Evolutionary conservation across 116 monocot species (phyloP), one percentile per base, ranked within the genome.

Genomic region (Posidonia oceanica): DNA sequence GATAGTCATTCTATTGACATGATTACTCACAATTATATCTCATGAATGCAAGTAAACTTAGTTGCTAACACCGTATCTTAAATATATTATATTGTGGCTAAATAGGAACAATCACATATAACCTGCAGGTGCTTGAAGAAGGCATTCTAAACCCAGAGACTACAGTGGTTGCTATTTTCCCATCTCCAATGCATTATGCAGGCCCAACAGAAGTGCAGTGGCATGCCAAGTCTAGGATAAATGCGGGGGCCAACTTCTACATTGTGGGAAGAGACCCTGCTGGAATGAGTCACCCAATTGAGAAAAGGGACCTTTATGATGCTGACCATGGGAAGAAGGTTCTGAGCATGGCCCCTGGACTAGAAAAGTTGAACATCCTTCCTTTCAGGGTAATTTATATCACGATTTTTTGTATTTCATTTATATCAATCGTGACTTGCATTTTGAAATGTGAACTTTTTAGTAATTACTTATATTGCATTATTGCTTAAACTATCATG

Each of bases 141-240:
- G 98, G 93, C 63, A 75, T 98, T 63, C 84, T 98, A 57, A 93
- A 98, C 58, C 93, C 98, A 52, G 79, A 86, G 67, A 98, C 98
- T 42, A 98, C 93, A 10, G 80, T 92, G 23, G 93, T 93, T 39
- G 61, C 93, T 52, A 98, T 98, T 67, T 98, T 98, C 63, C 98
- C 98, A 63, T 98, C 98, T 2, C 98, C 98, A 1, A 98, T 98
- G 98, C 90, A 98, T 78, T 98, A 98, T 75, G 98, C 98, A 1
- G 98, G 98, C 4, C 97, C 97, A 70, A 97, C 97, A 42, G 97
- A 98, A 81, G 98, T 93, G 18, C 98, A 98, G 53, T 98, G 98
- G 98, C 98, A 98, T 76, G 98, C 98, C 14, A 98, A 98, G 70
- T 93, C 98, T 39, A 39, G 98, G 39, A 80, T 98, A 37, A 98